Conservation (phyloP, 2,329 filamentous ascomycete species). For the Fusarium humuli region DNA sequence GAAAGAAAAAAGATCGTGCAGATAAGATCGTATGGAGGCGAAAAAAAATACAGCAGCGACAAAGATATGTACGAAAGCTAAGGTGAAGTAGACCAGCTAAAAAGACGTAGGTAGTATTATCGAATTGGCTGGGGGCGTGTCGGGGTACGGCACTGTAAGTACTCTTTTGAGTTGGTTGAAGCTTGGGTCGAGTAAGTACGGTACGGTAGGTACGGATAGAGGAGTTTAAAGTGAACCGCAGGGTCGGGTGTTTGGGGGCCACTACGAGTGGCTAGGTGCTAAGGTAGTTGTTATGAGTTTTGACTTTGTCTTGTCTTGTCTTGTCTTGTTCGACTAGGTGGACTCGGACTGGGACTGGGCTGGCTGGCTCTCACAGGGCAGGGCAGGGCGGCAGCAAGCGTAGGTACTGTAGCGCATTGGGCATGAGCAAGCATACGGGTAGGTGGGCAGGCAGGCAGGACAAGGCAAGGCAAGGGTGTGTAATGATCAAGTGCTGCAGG, state of each 20-base stretch:
- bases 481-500: conserved; percentile 2
- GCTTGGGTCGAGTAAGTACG: conserved; percentile 11
- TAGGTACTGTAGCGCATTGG: conserved; percentile 8
- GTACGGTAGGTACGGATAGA: conserved; percentile 19
- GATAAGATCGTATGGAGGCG: conserved; percentile 8
- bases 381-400: conserved; percentile 27
- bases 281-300: conserved; percentile 19
- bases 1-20: conserved; percentile 15
- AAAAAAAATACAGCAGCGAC: conserved; percentile 8
- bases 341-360: not conserved
- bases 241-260: conserved; percentile 38
- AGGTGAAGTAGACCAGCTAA: conserved; percentile 17
- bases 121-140: conserved; percentile 31
- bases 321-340: not conserved
- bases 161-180: conserved; percentile 6
- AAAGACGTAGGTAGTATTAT: conserved; percentile 30
- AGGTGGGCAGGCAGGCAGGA: conserved; percentile 1
- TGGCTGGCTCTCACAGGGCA: conserved; percentile 22
- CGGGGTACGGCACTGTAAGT: conserved; percentile 27
- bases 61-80: conserved; percentile 36
- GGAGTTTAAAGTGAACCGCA: conserved; percentile 46
- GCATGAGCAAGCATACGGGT: conserved; percentile 2
- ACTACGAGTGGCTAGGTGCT: conserved; percentile 29
- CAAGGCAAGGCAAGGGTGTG: conserved; percentile 32
- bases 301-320: conserved; percentile 32